Conservation (phyloP, 2,329 filamentous ascomycete genomes). For the Diaporthe humulicola region DNA sequence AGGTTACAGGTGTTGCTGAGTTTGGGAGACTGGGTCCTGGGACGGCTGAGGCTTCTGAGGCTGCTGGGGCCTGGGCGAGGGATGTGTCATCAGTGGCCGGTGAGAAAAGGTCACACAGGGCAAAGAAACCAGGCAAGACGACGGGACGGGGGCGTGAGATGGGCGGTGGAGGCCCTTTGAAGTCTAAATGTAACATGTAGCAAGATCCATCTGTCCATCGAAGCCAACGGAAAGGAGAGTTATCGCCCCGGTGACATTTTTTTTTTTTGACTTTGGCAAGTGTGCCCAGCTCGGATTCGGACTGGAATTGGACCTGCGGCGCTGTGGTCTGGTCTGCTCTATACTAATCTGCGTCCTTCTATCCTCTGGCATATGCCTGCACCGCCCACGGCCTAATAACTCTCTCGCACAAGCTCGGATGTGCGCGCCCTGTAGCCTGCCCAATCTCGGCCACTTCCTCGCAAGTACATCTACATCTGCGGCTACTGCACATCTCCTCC, state of each 20-base stretch:
- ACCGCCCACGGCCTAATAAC: neutral
- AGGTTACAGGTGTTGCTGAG: neutral
- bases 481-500: neutral
- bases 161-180: slow-evolving; percentile 21
- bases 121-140: neutral
- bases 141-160: neutral
- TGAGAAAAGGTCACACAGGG: neutral
- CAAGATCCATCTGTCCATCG: slow-evolving; percentile 22
- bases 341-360: neutral
- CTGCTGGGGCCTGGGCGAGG: neutral
- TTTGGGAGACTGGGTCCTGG: neutral
- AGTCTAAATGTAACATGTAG: slow-evolving; percentile 24
- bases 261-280: slow-evolving; percentile 19
- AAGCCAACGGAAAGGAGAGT: slow-evolving; percentile 2
- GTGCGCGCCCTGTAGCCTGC: neutral
- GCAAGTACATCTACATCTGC: neutral
- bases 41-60: neutral
- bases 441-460: neutral
- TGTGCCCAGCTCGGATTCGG: slow-evolving; percentile 16
- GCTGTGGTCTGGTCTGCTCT: neutral
- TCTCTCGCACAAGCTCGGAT: slow-evolving; percentile 1
- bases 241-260: neutral
- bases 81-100: slow-evolving; percentile 11
- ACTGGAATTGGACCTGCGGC: slow-evolving; percentile 14
- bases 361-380: neutral